Conservation (phyloP, 2,329 filamentous ascomycete species). For the Diaporthe citrichinensis region DNA sequence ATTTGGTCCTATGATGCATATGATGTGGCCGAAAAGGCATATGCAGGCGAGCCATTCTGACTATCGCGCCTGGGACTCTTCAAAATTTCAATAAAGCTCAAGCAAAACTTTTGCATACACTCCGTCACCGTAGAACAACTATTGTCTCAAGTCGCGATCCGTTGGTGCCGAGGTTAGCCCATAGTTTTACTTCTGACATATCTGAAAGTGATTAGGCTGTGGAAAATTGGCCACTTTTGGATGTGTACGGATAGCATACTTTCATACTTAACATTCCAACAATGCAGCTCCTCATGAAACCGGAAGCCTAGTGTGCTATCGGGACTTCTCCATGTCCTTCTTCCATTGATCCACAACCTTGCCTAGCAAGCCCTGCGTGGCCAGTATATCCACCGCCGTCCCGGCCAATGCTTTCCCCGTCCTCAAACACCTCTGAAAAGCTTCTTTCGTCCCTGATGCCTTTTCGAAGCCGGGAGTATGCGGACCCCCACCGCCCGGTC, state of each 20-base stretch:
- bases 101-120: neutral
- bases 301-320: neutral
- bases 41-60: neutral
- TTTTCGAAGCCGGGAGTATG: slow-evolving; percentile 68
- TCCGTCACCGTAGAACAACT: no score
- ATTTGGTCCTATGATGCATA: slow-evolving; percentile 1
- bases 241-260: no score
- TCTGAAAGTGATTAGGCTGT: no score
- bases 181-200: no score
- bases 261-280: neutral
- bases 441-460: slow-evolving; percentile 63
- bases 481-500: slow-evolving; percentile 60
- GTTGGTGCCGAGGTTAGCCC: no score
- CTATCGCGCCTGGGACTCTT: no score
- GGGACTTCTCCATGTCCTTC: slow-evolving; percentile 45
- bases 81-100: neutral
- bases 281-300: neutral
- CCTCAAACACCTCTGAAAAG: slow-evolving; percentile 61
- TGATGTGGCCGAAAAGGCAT: neutral
- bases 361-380: slow-evolving; percentile 57
- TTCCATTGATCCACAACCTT: slow-evolving; percentile 58
- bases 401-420: slow-evolving; percentile 64
- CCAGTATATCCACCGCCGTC: slow-evolving; percentile 62
- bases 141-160: no score
- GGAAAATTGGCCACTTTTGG: no score